Evolutionary conservation across 1,139 yeast genomes (phyloP), one percentile per base, ranked within the genome.

Genomic region (Candida sp.): DNA sequence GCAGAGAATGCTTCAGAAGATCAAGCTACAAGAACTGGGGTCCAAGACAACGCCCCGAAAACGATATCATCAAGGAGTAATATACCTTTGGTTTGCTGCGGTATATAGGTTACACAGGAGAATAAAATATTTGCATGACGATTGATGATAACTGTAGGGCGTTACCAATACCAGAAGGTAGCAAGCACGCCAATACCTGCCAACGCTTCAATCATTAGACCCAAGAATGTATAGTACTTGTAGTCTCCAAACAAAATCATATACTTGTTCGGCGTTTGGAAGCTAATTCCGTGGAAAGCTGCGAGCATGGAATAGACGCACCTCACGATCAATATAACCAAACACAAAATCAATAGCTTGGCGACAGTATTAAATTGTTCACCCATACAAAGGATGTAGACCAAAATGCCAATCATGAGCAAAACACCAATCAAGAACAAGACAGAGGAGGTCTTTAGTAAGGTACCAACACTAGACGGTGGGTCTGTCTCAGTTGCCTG

Each of bases 191-290:
- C 32, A 11, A 48, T 38, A 2, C 49, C 27, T n/a, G 57, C 49
- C 11, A 54, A 23, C 4, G 31, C 32, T 38, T 55, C 58, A 32
- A 44, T 43, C 30, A 52, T 33, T 25, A 54, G 49, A 3, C 53
- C 56, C 49, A 56, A 39, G 32, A 52, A 54, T 11, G 53, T 44
- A 38, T 56, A 54, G 47, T 51, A 54, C 41, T 49, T 39, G 9
- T 47, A 52, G 11, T 48, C n/a, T 25, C 58, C 59, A 53, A 56
- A 53, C 12, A 48, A 48, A 27, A 56, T 48, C 47, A 54, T 53
- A 34, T 51, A 56, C 39, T 49, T 40, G 47, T 50, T 53, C 17
- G 57, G 56, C 7, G 35, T 27, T 26, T 23, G 42, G 23, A 50
- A 54, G 28, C 43, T 23, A 6, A 53, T 31, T 4, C 58, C 58